Conservation (phyloP, 2,329 filamentous ascomycete species). For the Metarhizium robertsii region DNA sequence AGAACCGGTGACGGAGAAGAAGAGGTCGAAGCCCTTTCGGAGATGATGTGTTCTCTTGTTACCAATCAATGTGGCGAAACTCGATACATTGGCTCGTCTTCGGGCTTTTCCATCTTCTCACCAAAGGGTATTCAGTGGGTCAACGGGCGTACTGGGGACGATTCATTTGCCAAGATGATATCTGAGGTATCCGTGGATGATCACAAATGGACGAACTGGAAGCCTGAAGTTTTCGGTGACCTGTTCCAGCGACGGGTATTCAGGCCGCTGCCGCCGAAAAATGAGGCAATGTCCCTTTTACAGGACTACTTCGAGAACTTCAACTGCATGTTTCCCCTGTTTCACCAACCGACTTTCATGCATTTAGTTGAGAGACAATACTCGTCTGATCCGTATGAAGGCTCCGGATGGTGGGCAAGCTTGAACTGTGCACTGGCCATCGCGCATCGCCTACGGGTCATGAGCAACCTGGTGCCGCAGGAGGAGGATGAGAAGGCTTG, state of each 20-base stretch:
- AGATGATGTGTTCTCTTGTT: constrained; percentile 98
- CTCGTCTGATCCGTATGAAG: constrained; percentile 83
- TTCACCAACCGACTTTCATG: constrained; percentile 98
- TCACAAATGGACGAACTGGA: constrained; percentile 96
- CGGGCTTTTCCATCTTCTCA: constrained; percentile 97
- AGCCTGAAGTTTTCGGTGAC: constrained; percentile 92
- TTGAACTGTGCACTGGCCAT: constrained; percentile 92
- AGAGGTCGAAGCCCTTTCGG: constrained; percentile 80
- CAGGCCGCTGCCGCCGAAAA: constrained; percentile 71
- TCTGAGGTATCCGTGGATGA: constrained; percentile 83
- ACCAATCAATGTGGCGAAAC: constrained; percentile 94
- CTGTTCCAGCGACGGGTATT: constrained; percentile 81
- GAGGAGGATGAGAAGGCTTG: constrained; percentile 93
- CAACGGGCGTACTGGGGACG: constrained; percentile 94
- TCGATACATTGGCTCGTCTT: constrained; percentile 95
- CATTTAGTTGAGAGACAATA: constrained; percentile 93
- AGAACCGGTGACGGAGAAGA: constrained; percentile 41
- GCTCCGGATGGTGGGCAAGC: constrained; percentile 97
- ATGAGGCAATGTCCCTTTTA: constrained; percentile 78
- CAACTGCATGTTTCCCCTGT: constrained; percentile 97
- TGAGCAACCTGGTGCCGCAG: constrained; percentile 85
- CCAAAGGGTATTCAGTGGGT: constrained; percentile 98
- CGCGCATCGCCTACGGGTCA: constrained; percentile 81
- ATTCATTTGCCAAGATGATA: constrained; percentile 91
- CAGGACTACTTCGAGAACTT: constrained; percentile 98